Base-by-base conservation (phyloP, 2,329 filamentous ascomycete genomes). In the Pleochaeta shiraiana region DNA sequence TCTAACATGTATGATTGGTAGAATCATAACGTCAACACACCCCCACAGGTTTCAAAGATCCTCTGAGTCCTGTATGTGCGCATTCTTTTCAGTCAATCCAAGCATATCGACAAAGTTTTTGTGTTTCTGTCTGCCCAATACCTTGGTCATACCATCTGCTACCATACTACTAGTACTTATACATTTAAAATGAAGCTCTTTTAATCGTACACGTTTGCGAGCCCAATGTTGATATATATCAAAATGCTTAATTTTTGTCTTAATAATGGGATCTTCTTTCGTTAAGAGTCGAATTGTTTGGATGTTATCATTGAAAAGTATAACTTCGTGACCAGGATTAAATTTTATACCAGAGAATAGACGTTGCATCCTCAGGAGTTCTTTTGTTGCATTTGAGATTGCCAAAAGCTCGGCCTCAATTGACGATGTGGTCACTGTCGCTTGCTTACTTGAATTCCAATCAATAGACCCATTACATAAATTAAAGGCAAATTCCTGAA, bases 201-300 rank as follows among this genome's bases (percentile, higher is more conserved):
- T 26, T 24, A 2, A 39, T 24, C 28, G 31, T 24, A 39, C 31
- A 28, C 19, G 31, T 26, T 62, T 26, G 6, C 59, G 59, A 3
- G 39, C n/a, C 59, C 59, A 62, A 21, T 39, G 31, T n/a, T 62
- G 31, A 24, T 62, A 62, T 37, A 62, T 62, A 62, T 37, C 31
- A 43, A 62, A n/a, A 62, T 62, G 37, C 39, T 43, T 37, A 19
- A 37, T 28, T 33, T 39, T 57, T 24, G 59, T 62, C n/a, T 37
- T 4, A 3, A 62, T 62, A 21, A 37, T 39, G 19, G 31, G 31
- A n/a, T 43, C 59, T 14, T 37, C 7, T 37, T 7, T 26, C n/a
- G 37, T 62, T 11, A 62, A 4, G 24, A 33, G 33, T 21, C 31
- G 33, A 63, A 63, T 33, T 1, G 34, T 63, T 63, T 63, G 60